Evolutionary conservation across 75 land plant species (phyloP).

Genomic region (Selaginella tamariscina): DNA sequence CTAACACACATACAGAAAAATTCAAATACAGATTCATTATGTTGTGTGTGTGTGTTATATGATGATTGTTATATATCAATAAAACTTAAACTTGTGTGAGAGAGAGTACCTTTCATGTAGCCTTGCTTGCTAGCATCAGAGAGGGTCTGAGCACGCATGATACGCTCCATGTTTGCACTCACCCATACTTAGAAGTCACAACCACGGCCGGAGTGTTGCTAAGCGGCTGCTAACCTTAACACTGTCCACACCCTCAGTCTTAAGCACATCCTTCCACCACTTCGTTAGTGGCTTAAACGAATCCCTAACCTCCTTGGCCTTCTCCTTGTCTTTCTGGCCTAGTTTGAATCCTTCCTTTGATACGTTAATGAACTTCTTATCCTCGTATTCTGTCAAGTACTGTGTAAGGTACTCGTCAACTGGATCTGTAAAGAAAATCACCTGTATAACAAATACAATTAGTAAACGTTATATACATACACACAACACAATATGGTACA

Average conservation of each 20-base stretch:
- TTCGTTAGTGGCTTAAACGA: slow-evolving; percentile 79
- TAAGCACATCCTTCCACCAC: slow-evolving; percentile 90
- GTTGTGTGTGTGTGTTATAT: too few relatives aligned
- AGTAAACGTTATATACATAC: not conserved
- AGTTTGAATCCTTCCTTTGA: slow-evolving; percentile 93
- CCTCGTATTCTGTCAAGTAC: slow-evolving; percentile 94
- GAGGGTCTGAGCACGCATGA: slow-evolving; percentile 86
- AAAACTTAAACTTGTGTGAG: too few relatives aligned
- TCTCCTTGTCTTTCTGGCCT: slow-evolving; percentile 60
- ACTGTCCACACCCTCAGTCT: slow-evolving; percentile 67
- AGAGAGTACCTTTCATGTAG: too few relatives aligned
- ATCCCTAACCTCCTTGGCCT: slow-evolving; percentile 68
- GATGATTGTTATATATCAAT: too few relatives aligned
- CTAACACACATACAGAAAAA: too few relatives aligned
- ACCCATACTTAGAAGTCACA: slow-evolving; percentile 91
- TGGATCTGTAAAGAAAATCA: slow-evolving; percentile 95
- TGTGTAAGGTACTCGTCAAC: slow-evolving; percentile 95
- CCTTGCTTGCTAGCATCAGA: slow-evolving; percentile 69
- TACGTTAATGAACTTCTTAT: slow-evolving; percentile 94
- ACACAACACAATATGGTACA: not conserved
- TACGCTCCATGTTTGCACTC: slow-evolving; percentile 98
- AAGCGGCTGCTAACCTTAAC: slow-evolving; percentile 84
- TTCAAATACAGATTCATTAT: too few relatives aligned
- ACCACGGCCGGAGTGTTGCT: slow-evolving; percentile 87
- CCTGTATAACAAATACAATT: slow-evolving; percentile 30